Base-by-base conservation (phyloP, 306 rosid species). In the Citrullus mucosospermus region DNA sequence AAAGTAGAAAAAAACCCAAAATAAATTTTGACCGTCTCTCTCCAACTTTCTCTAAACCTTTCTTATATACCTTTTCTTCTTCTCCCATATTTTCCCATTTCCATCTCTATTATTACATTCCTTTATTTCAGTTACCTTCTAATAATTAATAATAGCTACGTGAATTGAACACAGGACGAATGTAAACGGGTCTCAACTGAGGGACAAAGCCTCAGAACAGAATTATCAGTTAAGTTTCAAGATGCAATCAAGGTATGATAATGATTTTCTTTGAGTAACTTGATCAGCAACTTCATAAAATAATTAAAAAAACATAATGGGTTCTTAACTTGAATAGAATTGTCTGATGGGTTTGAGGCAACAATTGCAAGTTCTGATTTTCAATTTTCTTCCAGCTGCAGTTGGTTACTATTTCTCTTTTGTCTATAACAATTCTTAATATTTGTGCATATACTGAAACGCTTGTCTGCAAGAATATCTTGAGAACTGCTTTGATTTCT, bases 151-250 rank as follows among this genome's bases (percentile, higher is more conserved):
- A 67, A 79, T 36, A 79, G 74, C 39, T 72, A 81, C 15, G 73
- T 61, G 72, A 77, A 88, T 84, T 36, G 77, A 59, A 84, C 93
- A 91, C 92, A 95, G 98, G 97, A 86, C 77, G 98, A 95, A 78
- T 95, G 97, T 83, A 92, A 90, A 84, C 96, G 96, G 80, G 96
- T 85, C 81, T 95, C 98, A 62, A 83, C 90, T 9, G 98, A 95
- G 89, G 98, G 98, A 53, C 98, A 92, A 84, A 84, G 82, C 83
- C 86, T 95, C 88, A 92, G 98, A 86, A 79, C 91, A 81, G 98
- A 92, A 78, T 83, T 95, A 67, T 95, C 97, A 79, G 83, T 88
- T 73, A 95, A 75, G 87, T 95, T 95, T 83, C 98, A 95, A 86
- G 97, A 92, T 86, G 98, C 98, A 54, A 95, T 95, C 82, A 91